Conservation (phyloP, 2,329 filamentous ascomycete genomes). For the Fusarium dlaminii region DNA sequence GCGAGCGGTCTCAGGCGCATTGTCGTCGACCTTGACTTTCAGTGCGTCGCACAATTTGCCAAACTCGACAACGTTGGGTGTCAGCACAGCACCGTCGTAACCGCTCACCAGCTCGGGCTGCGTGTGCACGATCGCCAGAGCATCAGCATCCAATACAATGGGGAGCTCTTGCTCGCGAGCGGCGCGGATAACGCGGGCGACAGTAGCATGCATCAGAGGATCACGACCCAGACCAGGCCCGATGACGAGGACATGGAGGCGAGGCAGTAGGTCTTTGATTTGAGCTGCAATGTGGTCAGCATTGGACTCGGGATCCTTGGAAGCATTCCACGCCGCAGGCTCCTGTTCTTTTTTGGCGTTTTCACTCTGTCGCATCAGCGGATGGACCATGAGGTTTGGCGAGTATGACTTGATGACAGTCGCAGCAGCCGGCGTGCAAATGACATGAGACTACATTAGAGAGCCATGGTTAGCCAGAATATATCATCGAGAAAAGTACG, state of each 20-base stretch:
- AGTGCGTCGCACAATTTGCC: slow-evolving; percentile 80
- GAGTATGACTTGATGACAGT: slow-evolving; percentile 97
- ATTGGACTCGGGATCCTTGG: slow-evolving; percentile 56
- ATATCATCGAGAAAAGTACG: neutral
- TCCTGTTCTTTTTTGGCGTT: slow-evolving; percentile 51
- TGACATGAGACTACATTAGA: slow-evolving; percentile 78
- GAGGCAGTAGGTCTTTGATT: slow-evolving; percentile 82
- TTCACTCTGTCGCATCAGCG: slow-evolving; percentile 83
- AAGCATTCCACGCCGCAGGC: slow-evolving; percentile 49
- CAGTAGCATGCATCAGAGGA: slow-evolving; percentile 87
- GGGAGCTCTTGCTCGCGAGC: slow-evolving; percentile 78
- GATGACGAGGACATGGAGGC: slow-evolving; percentile 91
- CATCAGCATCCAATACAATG: slow-evolving; percentile 92
- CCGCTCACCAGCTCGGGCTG: slow-evolving; percentile 81
- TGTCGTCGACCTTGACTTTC: slow-evolving; percentile 65
- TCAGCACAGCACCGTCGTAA: slow-evolving; percentile 86
- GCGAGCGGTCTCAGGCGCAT: slow-evolving; percentile 52
- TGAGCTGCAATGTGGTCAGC: slow-evolving; percentile 69
- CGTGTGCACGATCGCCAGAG: slow-evolving; percentile 79
- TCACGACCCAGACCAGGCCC: slow-evolving; percentile 93
- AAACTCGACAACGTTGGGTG: slow-evolving; percentile 96
- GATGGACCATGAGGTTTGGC: slow-evolving; percentile 98
- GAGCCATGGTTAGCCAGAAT: neutral
- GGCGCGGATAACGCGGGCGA: slow-evolving; percentile 79
- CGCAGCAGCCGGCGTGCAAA: slow-evolving; percentile 89